Percentiles rank a stretch among this genome's conserved stretches.
Evolutionary conservation across 1,284 basidiomycete species (phyloP).

Genomic region (Ceratobasidium sp.): DNA sequence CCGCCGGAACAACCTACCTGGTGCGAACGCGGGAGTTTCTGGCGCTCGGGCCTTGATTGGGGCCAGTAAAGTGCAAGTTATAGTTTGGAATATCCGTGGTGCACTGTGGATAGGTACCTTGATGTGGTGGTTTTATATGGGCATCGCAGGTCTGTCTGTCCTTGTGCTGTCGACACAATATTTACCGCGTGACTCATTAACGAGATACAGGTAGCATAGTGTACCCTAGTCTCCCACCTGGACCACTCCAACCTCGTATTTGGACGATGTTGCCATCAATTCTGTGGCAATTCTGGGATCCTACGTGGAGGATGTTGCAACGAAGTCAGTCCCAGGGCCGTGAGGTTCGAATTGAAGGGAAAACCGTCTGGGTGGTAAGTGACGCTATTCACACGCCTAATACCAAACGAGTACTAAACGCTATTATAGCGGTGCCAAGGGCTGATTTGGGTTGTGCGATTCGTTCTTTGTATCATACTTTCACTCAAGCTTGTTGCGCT

Average conservation of each 20-base stretch:
- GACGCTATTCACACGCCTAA: neutral
- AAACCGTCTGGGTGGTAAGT: conserved; percentile 21
- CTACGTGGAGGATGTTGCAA: conserved; percentile 70
- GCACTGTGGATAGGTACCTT: conserved; percentile 66
- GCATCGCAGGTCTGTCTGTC: conserved; percentile 62
- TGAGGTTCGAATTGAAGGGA: conserved; percentile 51
- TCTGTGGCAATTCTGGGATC: conserved; percentile 80
- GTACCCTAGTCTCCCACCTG: conserved; percentile 2
- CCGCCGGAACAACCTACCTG: conserved; percentile 25
- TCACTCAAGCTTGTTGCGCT: neutral
- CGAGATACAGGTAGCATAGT: neutral
- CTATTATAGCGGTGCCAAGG: conserved; percentile 23
- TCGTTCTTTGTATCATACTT: neutral
- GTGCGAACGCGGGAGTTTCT: conserved; percentile 7
- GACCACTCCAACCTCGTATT: conserved; percentile 17
- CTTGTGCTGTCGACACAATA: neutral
- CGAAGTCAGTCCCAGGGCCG: conserved; percentile 73
- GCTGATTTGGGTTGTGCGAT: conserved; percentile 8
- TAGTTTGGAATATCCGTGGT: conserved; percentile 72
- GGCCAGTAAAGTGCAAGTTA: conserved; percentile 58
- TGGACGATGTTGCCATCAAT: conserved; percentile 64
- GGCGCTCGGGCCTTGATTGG: conserved; percentile 50
- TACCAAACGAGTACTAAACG: neutral
- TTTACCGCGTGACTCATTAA: neutral
- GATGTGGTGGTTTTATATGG: conserved; percentile 59